Evolutionary conservation across 805 yeast species (phyloP), one percentile per base, ranked within the genome.

Genomic region (Kodamaea hsintzibuensis): DNA sequence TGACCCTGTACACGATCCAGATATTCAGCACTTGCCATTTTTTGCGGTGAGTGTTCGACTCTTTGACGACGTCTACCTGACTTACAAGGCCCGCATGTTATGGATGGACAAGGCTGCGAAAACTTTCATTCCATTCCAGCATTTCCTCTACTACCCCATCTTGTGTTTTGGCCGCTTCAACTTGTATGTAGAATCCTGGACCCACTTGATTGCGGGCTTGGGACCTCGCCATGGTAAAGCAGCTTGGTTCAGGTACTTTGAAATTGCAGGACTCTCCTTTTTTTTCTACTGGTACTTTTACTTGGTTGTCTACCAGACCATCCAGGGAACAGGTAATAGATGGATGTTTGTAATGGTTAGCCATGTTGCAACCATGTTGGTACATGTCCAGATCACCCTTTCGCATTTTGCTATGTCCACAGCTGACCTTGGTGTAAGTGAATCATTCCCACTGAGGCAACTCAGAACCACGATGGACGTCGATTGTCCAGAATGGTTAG

Each of bases 341-440:
- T 74, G 86, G 60, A 69, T 72, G 55, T 91, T 78, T 66, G 73
- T 91, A 13, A 62, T 90, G 77, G 82, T 89, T 5, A 85, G 92
- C 42, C 96, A 91, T 62, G 65, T 89, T 7, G 80, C 89, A 10
- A 88, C 97, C 2, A 89, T 90, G 96, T 79, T 92, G 39, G 93
- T 91, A n/a, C 97, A 91, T 68, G 96, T 91, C 33, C 97, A 91
- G 67, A 91, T 91, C 70, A 89, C 96, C 0, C 77, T 91, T 43
- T 85, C 92, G 12, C 97, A 91, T 68, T 91, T 91, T 74, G 96
- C 96, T 38, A 91, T 91, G 96, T 88, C 96, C 1, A 91, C 97
- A 0, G 80, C 95, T 4, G 96, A 91, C 64, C 72, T 91, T 14
- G 97, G 97, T 1, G 80, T 83, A 7, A 80, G 86, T 43, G 97